Percentiles rank a stretch among this genome's conserved stretches.
Evolutionary conservation across 2,329 filamentous ascomycete species (phyloP).

Genomic region (Neofusicoccum ribis): DNA sequence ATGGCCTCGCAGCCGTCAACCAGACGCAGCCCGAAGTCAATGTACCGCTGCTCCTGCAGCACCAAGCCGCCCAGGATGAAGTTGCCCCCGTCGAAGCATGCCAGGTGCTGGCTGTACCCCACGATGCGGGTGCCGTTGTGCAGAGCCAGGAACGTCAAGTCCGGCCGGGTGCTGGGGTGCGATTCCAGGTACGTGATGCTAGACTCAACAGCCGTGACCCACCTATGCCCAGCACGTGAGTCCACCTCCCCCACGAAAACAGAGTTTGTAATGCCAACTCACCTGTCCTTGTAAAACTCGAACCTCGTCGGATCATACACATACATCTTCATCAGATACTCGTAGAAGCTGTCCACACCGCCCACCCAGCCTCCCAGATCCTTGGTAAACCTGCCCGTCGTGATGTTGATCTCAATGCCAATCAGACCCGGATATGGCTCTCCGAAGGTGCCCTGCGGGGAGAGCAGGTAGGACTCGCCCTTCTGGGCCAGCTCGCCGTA

Average conservation of each 20-base stretch:
- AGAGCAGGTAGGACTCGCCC: slow-evolving; percentile 68
- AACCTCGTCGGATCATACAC: slow-evolving; percentile 71
- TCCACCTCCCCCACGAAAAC: too few relatives aligned
- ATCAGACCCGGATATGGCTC: slow-evolving; percentile 78
- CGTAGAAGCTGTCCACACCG: slow-evolving; percentile 79
- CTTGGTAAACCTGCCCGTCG: slow-evolving; percentile 67
- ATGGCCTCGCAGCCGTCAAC: slow-evolving; percentile 73
- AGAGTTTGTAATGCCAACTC: neutral
- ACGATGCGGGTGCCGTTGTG: slow-evolving; percentile 50
- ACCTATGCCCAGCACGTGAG: slow-evolving; percentile 36
- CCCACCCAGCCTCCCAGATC: slow-evolving; percentile 73
- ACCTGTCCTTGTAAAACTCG: slow-evolving; percentile 63
- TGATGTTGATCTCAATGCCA: slow-evolving; percentile 66
- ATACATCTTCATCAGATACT: slow-evolving; percentile 91
- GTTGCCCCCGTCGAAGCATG: slow-evolving; percentile 82
- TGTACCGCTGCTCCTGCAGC: slow-evolving; percentile 65
- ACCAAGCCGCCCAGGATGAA: slow-evolving; percentile 79
- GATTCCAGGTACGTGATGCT: slow-evolving; percentile 70
- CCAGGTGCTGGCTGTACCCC: slow-evolving; percentile 54
- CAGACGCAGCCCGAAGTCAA: slow-evolving; percentile 71
- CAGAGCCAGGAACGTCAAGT: slow-evolving; percentile 69
- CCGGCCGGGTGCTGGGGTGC: slow-evolving; percentile 65
- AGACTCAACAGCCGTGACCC: slow-evolving; percentile 73
- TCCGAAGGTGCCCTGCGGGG: slow-evolving; percentile 60
- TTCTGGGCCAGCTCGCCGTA: slow-evolving; percentile 68